A percentile compares a stretch with the other conserved stretches of the same genome.
Evolutionary conservation across 2,329 filamentous ascomycete species (phyloP).

Genomic region (Neurospora sp.): DNA sequence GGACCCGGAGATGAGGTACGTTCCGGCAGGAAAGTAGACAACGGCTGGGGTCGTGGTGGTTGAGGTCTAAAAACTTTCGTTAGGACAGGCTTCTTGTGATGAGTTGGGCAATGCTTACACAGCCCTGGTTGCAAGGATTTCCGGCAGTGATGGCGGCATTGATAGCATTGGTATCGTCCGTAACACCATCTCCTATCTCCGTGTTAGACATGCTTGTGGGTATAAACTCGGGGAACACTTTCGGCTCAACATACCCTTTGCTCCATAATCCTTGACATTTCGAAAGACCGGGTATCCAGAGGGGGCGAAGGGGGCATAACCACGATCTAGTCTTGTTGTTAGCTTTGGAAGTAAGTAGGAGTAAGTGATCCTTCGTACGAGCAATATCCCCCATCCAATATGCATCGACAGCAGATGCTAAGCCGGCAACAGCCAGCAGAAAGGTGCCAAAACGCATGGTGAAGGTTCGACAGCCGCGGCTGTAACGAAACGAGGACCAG

Average conservation of each 20-base stretch:
- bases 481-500: neutral
- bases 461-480: neutral
- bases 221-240: neutral
- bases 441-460: constrained; percentile 21
- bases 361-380: constrained; percentile 14
- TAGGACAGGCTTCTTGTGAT: neutral
- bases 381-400: constrained; percentile 25
- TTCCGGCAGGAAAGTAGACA: constrained; percentile 39
- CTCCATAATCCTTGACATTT: constrained; percentile 39
- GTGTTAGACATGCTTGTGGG: neutral
- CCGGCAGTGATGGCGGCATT: constrained; percentile 32
- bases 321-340: constrained; percentile 26
- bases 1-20: constrained; percentile 61
- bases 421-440: constrained; percentile 21
- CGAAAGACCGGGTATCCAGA: constrained; percentile 34
- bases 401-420: constrained; percentile 19
- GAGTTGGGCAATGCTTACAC: constrained; percentile 18
- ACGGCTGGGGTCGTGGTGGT: constrained; percentile 31
- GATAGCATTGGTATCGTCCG: constrained; percentile 38
- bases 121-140: constrained; percentile 31
- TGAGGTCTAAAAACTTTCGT: constrained; percentile 22
- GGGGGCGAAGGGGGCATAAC: constrained; percentile 32
- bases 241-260: constrained; percentile 24
- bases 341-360: neutral
- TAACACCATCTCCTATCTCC: constrained; percentile 30